Conservation (phyloP, 768 basidiomycete genomes). For the Boletus rubropictus region DNA sequence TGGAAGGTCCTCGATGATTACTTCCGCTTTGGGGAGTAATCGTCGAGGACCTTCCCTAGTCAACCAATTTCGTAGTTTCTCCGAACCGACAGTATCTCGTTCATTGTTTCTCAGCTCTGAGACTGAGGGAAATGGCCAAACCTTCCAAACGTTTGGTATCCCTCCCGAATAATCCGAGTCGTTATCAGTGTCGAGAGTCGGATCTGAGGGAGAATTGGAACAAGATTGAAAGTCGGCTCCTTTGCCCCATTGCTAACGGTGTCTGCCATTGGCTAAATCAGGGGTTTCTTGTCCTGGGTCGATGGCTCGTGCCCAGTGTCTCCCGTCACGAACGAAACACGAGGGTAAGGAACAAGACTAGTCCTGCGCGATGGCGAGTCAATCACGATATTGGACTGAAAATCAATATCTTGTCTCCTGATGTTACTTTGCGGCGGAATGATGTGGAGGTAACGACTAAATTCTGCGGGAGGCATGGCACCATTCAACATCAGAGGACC, state of each 20-base stretch:
- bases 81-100: not conserved
- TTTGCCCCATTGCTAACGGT: conserved; percentile 1
- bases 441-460: conserved; percentile 5
- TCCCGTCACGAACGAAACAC: not conserved
- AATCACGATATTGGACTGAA: not conserved
- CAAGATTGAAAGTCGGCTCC: not conserved
- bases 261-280: not conserved
- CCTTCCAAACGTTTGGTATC: not conserved
- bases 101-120: conserved; percentile 1
- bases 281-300: not conserved
- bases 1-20: too few relatives aligned
- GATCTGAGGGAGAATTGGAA: not conserved
- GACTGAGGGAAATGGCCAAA: conserved; percentile 10
- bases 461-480: conserved; percentile 5
- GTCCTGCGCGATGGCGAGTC: conserved; percentile 1
- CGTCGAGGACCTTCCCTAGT: too few relatives aligned
- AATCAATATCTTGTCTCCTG: not conserved
- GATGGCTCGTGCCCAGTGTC: not conserved
- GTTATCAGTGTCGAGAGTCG: not conserved
- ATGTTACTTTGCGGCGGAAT: conserved; percentile 8
- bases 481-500: not conserved
- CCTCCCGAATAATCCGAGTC: conserved; percentile 5
- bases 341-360: conserved; percentile 2
- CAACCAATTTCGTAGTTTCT: too few relatives aligned
- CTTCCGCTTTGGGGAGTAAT: too few relatives aligned